Percentiles rank a stretch among this genome's conserved stretches.
Evolutionary conservation across 768 basidiomycete genomes (phyloP).

Genomic region (Psilocybe cubensis): DNA sequence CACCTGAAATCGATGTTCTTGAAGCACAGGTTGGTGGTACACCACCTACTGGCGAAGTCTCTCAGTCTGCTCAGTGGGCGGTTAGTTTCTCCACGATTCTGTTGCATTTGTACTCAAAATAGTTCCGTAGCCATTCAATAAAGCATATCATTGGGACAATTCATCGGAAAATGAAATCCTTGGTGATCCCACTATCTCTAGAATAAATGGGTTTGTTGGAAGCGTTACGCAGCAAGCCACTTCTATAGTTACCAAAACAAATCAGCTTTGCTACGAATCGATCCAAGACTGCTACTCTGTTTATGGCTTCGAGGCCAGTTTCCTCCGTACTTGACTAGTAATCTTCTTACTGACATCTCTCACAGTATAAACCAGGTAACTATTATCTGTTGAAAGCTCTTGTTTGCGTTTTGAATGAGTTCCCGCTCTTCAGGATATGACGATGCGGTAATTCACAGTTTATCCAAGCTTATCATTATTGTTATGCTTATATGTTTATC

Average conservation of each 20-base stretch:
- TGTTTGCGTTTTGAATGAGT: neutral
- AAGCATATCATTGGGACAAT: constrained; percentile 71
- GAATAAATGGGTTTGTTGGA: constrained; percentile 69
- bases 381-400: neutral
- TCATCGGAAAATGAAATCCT: constrained; percentile 58
- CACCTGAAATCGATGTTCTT: constrained; percentile 91
- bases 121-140: constrained; percentile 68
- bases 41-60: constrained; percentile 58
- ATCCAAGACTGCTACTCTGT: constrained; percentile 62
- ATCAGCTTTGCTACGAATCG: constrained; percentile 71
- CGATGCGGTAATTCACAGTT: constrained; percentile 59
- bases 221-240: constrained; percentile 81
- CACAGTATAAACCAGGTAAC: constrained; percentile 47
- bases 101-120: neutral
- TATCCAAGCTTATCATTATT: no score
- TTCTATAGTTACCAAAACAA: constrained; percentile 69
- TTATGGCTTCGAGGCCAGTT: constrained; percentile 77
- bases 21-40: constrained; percentile 69
- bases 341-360: neutral
- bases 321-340: neutral
- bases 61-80: constrained; percentile 85
- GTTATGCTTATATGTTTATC: no score
- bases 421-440: constrained; percentile 53
- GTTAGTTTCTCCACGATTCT: constrained; percentile 43
- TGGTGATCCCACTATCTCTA: constrained; percentile 51